A percentile compares a stretch with the other conserved stretches of the same genome.
Conservation (phyloP, 495 filamentous ascomycete species). For the Terfezia claveryi region DNA sequence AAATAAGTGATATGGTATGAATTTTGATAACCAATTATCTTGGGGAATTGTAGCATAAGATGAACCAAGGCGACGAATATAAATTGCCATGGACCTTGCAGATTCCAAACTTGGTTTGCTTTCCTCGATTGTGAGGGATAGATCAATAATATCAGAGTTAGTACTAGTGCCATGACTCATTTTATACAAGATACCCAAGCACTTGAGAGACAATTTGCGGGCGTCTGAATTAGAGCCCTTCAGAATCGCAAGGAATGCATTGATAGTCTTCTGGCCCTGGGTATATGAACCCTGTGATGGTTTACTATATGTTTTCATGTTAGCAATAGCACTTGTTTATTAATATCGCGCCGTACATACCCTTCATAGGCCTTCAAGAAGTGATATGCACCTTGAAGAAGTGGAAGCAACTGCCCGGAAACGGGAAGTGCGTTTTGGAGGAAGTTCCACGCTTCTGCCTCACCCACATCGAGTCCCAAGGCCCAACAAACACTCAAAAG, state of each 20-base stretch:
- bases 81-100: constrained; percentile 41
- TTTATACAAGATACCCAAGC: constrained; percentile 33
- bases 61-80: constrained; percentile 52
- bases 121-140: constrained; percentile 49
- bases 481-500: neutral
- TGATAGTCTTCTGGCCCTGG: constrained; percentile 23
- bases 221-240: constrained; percentile 47
- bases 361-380: too few relatives aligned
- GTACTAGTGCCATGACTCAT: constrained; percentile 16
- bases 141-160: constrained; percentile 24
- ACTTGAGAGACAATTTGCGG: constrained; percentile 43
- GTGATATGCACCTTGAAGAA: too few relatives aligned
- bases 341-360: too few relatives aligned
- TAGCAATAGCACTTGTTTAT: too few relatives aligned
- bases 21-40: constrained; percentile 40
- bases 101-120: constrained; percentile 24
- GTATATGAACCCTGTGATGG: too few relatives aligned
- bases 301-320: too few relatives aligned
- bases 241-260: constrained; percentile 46
- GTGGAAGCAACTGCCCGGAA: neutral
- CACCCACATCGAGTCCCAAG: neutral
- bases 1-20: constrained; percentile 68
- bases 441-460: neutral
- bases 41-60: constrained; percentile 32
- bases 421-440: neutral